phyloP scores from a whole-genome alignment of 495 filamentous ascomycete species.

The Penicillium flavigenum region DNA sequence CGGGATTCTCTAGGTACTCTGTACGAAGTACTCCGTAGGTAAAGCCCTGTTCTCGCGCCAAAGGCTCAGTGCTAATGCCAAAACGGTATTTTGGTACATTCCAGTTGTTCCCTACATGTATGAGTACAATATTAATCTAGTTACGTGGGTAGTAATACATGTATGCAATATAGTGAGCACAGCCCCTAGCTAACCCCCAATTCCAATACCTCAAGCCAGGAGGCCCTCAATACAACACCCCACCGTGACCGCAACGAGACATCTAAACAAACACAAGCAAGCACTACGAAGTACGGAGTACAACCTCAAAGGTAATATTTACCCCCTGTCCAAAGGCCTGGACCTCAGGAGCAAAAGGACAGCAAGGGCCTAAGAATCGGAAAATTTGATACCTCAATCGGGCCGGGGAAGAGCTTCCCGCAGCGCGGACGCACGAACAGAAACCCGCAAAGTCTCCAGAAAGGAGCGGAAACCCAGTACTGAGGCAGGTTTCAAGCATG shows the following conservation, averaged over 20 bases:
- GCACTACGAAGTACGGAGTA: background rate
- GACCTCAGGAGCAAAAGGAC: background rate
- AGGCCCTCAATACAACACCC: conserved; percentile 1
- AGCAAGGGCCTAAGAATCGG: conserved; percentile 8
- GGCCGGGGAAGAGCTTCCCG: conserved; percentile 15
- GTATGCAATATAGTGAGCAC: background rate
- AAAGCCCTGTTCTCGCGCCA: no score
- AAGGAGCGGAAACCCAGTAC: conserved; percentile 19
- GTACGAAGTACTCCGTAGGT: no score
- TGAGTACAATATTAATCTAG: background rate
- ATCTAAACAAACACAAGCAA: conserved; percentile 1
- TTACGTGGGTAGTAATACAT: background rate
- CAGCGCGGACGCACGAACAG: conserved; percentile 17
- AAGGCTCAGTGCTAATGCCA: no score
- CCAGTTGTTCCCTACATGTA: background rate
- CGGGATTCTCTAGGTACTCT: no score
- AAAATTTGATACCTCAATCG: conserved; percentile 7
- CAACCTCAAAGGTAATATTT: background rate
- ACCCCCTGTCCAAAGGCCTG: background rate
- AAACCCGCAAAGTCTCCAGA: conserved; percentile 15
- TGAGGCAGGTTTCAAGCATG: conserved; percentile 31
- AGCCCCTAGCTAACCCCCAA: conserved; percentile 9
- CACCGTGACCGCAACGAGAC: conserved; percentile 2
- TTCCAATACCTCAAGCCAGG: conserved; percentile 8
- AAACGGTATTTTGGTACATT: background rate